phyloP scores from a whole-genome alignment of 2,329 filamentous ascomycete genomes.

The Tolypocladium album region DNA sequence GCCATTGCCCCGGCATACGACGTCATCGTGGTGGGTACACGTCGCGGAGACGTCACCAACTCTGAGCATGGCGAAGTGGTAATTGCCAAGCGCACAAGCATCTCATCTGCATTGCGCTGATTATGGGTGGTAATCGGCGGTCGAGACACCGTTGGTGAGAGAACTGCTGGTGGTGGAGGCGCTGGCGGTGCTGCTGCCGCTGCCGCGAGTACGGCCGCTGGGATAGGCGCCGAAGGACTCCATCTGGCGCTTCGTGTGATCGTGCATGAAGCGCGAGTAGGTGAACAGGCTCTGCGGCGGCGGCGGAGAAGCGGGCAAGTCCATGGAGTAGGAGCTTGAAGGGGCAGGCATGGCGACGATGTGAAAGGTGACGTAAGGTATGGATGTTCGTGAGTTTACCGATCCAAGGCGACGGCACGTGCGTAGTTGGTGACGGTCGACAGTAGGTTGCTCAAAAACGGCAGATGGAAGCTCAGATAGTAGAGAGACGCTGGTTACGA shows the following conservation, averaged over 20 bases:
- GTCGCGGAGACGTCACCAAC: neutral
- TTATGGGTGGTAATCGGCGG: conserved; percentile 6
- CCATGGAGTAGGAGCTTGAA: conserved; percentile 26
- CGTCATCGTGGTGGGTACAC: neutral
- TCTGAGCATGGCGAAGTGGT: neutral
- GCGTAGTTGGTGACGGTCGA: neutral
- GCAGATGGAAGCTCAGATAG: neutral
- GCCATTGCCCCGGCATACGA: neutral
- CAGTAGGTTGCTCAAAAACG: neutral
- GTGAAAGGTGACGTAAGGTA: neutral
- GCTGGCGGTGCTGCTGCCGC: conserved; percentile 6
- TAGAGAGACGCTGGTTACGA: neutral
- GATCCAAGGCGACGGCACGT: neutral
- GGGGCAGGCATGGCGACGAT: conserved; percentile 24
- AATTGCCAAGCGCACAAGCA: neutral
- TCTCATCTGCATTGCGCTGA: neutral
- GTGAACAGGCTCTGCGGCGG: conserved; percentile 37
- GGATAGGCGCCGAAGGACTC: conserved; percentile 32
- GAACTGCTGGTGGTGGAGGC: conserved; percentile 9
- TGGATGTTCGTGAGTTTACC: neutral
- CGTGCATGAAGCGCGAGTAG: conserved; percentile 52
- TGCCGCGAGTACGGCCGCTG: conserved; percentile 5
- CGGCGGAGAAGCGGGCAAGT: conserved; percentile 25
- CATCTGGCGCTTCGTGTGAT: conserved; percentile 57
- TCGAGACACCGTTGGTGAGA: conserved; percentile 17